Evolutionary conservation across 306 rosid genomes (phyloP), one percentile per base, ranked within the genome.

Genomic region (Rosa rugosa): DNA sequence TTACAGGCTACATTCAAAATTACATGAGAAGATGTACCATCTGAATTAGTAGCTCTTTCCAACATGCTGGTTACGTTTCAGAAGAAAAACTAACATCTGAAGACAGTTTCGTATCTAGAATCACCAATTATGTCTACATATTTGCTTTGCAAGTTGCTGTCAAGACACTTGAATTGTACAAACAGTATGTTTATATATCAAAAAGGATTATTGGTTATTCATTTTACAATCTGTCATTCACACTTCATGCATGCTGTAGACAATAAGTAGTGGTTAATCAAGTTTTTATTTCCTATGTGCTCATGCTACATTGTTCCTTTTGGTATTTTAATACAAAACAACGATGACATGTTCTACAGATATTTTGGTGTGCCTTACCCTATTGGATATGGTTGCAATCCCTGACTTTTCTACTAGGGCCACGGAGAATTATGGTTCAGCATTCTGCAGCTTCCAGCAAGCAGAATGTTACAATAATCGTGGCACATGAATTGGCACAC

Each of bases 1-100:
- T 89, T 83, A 76, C 87, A 94, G 98, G 98, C 98, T 75, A 87
- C 87, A 47, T 94, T 92, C 86, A 94, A 88, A 88, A 89, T 94
- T 83, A 87, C 95, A 70, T 75, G 92, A 89, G 97, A 89, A 87
- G 94, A 85, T 76, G 93, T 94, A 79, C 97, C 98, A 79, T 83
- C 83, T 2, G 93, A 92, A 69, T 77, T 90, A 20, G 80, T 90
- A 66, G 97, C 97, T 41, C 97, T 94, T 75, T 94, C 98, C 82
- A 94, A 94, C 90, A 92, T 94, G 98, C 97, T 97, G n/a, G 44
- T 27, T 27, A 27, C 31, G 31, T 92, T 81, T 38, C 75, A 59
- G 94, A 86, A 83, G 98, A 94, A 86, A 89, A 81, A 85, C 75
- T 77, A 91, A 41, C 63, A 82, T 77, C 76, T 85, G 40, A 94